phyloP scores from a whole-genome alignment of 257 asterid species.

The Henckelia pumila region DNA sequence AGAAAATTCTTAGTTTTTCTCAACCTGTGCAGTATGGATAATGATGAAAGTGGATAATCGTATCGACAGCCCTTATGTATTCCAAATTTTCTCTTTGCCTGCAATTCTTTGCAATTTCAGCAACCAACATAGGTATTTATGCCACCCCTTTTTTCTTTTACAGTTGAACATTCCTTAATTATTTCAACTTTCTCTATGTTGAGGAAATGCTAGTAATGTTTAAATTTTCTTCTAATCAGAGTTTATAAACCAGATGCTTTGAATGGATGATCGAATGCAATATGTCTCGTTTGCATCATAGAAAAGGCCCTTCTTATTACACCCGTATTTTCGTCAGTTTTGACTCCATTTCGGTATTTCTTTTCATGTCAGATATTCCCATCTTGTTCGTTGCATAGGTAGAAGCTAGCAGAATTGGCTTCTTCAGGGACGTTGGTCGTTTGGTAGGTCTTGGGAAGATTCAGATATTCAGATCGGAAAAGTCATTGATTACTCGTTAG shows the following conservation, averaged over 20 bases:
- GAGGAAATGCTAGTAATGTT: neutral
- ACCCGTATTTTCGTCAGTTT: neutral
- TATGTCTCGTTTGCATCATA: neutral
- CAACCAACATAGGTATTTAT: slow-evolving; percentile 44
- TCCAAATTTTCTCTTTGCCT: slow-evolving; percentile 29
- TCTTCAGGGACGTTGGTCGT: slow-evolving; percentile 22
- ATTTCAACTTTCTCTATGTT: slow-evolving; percentile 12
- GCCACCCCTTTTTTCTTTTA: slow-evolving; percentile 7
- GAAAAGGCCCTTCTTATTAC: no score
- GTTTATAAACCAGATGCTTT: neutral
- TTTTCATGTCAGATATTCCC: neutral
- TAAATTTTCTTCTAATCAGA: neutral
- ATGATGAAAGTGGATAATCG: slow-evolving; percentile 27
- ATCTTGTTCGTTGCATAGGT: slow-evolving; percentile 28
- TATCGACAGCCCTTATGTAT: slow-evolving; percentile 19
- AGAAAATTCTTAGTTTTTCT: slow-evolving; percentile 58
- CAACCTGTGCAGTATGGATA: slow-evolving; percentile 52
- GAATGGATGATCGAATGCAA: neutral
- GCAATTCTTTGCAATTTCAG: slow-evolving; percentile 30
- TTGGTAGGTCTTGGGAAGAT: slow-evolving; percentile 20
- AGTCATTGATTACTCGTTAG: slow-evolving; percentile 4
- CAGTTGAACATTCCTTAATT: neutral
- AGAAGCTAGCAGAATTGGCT: slow-evolving; percentile 22
- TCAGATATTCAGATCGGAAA: slow-evolving; percentile 27
- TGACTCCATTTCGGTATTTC: neutral